phyloP scores from a whole-genome alignment of 768 basidiomycete genomes.

The Boletus rex-veris region DNA sequence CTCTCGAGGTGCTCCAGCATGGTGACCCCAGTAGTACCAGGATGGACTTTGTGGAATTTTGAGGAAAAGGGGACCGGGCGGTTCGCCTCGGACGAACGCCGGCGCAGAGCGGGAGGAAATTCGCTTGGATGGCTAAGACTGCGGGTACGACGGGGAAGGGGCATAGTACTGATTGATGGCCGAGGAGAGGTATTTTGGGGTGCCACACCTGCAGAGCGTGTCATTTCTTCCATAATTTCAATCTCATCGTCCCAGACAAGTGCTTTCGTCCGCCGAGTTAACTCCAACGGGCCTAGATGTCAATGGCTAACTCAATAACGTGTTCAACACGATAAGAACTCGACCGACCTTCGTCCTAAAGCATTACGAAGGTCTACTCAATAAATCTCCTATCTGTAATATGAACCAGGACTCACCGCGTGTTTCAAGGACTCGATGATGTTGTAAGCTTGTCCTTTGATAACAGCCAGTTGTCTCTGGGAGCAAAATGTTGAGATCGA shows the following conservation, averaged over 20 bases:
- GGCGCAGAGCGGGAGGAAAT: conserved; percentile 70
- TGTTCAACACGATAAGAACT: background rate
- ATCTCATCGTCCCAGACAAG: conserved; percentile 85
- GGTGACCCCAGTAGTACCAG: conserved; percentile 82
- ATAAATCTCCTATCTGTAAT: background rate
- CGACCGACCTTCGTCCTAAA: conserved; percentile 68
- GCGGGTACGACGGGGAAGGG: conserved; percentile 50
- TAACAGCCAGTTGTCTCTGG: conserved; percentile 84
- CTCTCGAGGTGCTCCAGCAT: conserved; percentile 84
- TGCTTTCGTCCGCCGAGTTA: conserved; percentile 78
- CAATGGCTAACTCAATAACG: conserved; percentile 7
- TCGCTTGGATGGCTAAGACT: conserved; percentile 59
- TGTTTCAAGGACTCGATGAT: conserved; percentile 83
- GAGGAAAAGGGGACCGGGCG: conserved; percentile 80
- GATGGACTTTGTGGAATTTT: conserved; percentile 81
- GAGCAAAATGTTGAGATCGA: conserved; percentile 1
- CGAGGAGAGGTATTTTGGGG: conserved; percentile 50
- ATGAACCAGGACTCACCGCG: conserved; percentile 44
- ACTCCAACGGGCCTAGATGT: conserved; percentile 74
- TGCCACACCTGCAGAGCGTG: conserved; percentile 30
- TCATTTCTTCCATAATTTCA: conserved; percentile 59
- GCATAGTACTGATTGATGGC: conserved; percentile 60
- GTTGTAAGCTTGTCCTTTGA: conserved; percentile 92
- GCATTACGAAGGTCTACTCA: conserved; percentile 5
- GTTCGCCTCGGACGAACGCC: conserved; percentile 58